Base-by-base conservation (phyloP, 805 yeast species). In the Schizosaccharomyces octosporus region DNA sequence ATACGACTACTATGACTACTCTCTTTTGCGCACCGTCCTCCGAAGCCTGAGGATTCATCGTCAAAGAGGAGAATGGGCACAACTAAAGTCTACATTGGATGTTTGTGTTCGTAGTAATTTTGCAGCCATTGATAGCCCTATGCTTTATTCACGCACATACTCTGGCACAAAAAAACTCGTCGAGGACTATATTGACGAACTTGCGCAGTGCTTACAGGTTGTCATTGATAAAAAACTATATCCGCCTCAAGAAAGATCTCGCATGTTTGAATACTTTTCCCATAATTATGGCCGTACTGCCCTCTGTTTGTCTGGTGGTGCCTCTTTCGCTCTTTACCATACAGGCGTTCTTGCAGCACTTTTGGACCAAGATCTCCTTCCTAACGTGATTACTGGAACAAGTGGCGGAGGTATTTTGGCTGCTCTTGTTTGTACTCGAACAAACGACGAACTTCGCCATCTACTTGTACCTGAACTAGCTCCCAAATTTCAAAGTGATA, bases 401-500 rank as follows among this genome's bases (percentile, higher is more conserved):
- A 81, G 87, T 0, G 90, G 93, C 1, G 94, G 94, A 17, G 90
- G 88, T 1, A 71, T 84, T 13, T 80, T 84, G 15, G 89, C 93
- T 0, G 85, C 88, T 0, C 69, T 85, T 48, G 79, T 84, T 0
- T 78, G 87, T 61, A 80, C 87, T 0, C 72, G 89, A 62, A 81
- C 87, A 0, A 78, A 83, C 66, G 82, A 80, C 21, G 94, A 85
- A 67, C 74, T 85, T 54, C 69, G 71, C 39, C 70, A 76, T 61
- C 67, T 83, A 45, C 67, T 85, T 13, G 78, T 72, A 0, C 89
- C 90, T 0, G 75, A 80, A 65, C 67, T 85, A 51, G 83, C 87
- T 1, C 66, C 73, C 27, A 80, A 78, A 63, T 80, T 85, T 62
- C 82, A 84, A 1, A 87, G 88, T 0, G 83, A 88, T 67, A 80